These are phyloP conservation scores for Erythrophleum ivorense DNA, from an alignment of 331 rosid genomes.

Conservation along the genomic window DNA sequence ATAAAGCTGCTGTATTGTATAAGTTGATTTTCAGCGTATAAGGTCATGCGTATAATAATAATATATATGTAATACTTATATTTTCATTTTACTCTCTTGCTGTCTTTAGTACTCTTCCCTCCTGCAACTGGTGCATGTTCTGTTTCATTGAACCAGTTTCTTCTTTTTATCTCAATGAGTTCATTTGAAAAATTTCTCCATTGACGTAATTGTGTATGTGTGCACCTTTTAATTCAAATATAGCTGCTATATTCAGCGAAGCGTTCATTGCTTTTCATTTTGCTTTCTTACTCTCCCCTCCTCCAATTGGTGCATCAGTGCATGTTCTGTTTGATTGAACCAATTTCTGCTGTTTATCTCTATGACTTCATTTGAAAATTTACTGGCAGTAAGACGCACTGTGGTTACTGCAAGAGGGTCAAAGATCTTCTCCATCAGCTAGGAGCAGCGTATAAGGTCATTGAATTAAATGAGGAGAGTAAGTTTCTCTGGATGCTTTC, in stretches of 20 bases:
- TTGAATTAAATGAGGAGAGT: constrained; percentile 77
- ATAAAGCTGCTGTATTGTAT: background rate
- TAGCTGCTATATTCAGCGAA: background rate
- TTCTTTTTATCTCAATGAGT: background rate
- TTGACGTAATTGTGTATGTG: background rate
- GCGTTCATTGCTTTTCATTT: background rate
- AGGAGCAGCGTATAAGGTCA: constrained; percentile 68
- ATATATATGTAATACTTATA: no score
- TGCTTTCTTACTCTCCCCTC: background rate
- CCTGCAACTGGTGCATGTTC: background rate
- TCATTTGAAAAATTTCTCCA: background rate
- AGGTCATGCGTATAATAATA: no score
- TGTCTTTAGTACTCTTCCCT: background rate
- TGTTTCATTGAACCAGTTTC: background rate
- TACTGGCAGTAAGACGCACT: constrained; percentile 76
- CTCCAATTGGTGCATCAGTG: background rate
- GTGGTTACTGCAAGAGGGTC: constrained; percentile 72
- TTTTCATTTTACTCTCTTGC: background rate
- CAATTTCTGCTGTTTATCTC: background rate
- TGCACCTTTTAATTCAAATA: background rate
- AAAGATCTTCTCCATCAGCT: constrained; percentile 64
- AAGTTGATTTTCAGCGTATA: background rate
- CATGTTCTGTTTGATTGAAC: background rate
- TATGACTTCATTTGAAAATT: background rate
- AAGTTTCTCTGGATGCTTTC: constrained; percentile 25